A percentile compares a stretch with the other conserved stretches of the same genome.
Conservation (phyloP, 441 rosid genomes). For the Pelargonium fulgidum region DNA sequence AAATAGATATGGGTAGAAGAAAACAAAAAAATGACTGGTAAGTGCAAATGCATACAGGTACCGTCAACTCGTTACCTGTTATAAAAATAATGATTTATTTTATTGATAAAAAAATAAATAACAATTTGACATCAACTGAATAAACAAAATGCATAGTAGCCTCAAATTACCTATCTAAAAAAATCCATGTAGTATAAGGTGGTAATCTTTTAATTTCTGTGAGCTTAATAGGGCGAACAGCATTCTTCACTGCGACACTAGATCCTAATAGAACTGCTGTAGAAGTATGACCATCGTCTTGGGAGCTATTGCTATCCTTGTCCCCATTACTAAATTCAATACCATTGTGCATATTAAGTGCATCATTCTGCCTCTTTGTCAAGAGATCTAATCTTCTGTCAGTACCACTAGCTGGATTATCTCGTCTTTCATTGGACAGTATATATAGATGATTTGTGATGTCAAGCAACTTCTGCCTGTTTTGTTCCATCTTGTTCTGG, state of each 20-base stretch:
- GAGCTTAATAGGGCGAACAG: constrained; percentile 71
- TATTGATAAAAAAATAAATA: too few relatives aligned
- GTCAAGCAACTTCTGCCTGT: constrained; percentile 49
- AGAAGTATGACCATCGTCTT: constrained; percentile 49
- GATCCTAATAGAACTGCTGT: constrained; percentile 68
- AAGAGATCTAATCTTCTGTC: constrained; percentile 34
- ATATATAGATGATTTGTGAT: constrained; percentile 46
- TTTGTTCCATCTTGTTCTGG: constrained; percentile 77
- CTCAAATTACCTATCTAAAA: constrained; percentile 71
- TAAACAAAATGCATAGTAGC: constrained; percentile 7
- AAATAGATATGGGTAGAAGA: background rate
- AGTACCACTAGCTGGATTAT: constrained; percentile 26
- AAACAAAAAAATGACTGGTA: background rate
- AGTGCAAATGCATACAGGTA: too few relatives aligned
- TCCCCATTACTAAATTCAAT: constrained; percentile 44
- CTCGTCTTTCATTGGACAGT: constrained; percentile 51
- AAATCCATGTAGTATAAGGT: constrained; percentile 95
- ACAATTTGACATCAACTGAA: background rate
- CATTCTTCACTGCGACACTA: constrained; percentile 66
- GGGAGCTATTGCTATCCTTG: constrained; percentile 40
- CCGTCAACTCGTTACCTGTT: background rate
- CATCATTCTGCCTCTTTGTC: constrained; percentile 72
- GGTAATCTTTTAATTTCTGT: constrained; percentile 71
- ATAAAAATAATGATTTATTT: too few relatives aligned
- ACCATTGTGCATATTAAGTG: constrained; percentile 56